phyloP scores from a whole-genome alignment of 176 grass and related monocot genomes.

The Triticum urartu region DNA sequence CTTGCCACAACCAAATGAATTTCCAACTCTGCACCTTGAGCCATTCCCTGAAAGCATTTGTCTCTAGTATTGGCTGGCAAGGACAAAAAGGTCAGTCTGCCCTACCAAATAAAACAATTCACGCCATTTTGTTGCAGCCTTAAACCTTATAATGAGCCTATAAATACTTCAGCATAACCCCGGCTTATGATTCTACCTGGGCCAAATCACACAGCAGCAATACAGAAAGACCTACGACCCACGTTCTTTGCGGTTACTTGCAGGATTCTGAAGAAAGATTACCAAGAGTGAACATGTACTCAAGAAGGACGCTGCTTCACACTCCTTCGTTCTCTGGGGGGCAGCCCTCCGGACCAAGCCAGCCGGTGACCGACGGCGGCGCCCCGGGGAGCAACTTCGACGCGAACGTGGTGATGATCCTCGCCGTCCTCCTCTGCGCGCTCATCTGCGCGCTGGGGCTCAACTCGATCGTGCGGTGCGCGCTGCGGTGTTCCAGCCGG shows the following conservation, averaged over 20 bases:
- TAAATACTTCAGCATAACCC: constrained; percentile 41
- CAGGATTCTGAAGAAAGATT: constrained; percentile 15
- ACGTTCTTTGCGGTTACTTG: background rate
- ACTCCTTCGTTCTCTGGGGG: constrained; percentile 37
- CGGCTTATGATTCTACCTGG: constrained; percentile 32
- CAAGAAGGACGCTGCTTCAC: constrained; percentile 67
- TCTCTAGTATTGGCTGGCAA: constrained; percentile 22
- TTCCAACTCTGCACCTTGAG: constrained; percentile 33
- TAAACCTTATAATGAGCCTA: constrained; percentile 28
- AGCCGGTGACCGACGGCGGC: background rate
- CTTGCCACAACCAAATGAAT: constrained; percentile 36
- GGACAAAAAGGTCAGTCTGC: constrained; percentile 16
- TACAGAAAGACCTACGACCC: background rate
- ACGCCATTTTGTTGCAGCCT: constrained; percentile 15
- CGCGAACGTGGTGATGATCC: constrained; percentile 77
- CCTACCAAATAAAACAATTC: constrained; percentile 19
- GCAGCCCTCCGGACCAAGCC: constrained; percentile 31
- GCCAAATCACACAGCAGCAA: constrained; percentile 5
- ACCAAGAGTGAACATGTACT: constrained; percentile 32
- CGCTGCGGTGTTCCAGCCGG: constrained; percentile 54
- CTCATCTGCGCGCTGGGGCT: constrained; percentile 79
- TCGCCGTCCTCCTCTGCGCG: constrained; percentile 75
- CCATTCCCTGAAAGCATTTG: background rate
- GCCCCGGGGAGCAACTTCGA: constrained; percentile 46
- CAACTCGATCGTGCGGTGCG: constrained; percentile 71